Conservation (phyloP, 164 flowering plant species). For the Macadamia integrifolia region DNA sequence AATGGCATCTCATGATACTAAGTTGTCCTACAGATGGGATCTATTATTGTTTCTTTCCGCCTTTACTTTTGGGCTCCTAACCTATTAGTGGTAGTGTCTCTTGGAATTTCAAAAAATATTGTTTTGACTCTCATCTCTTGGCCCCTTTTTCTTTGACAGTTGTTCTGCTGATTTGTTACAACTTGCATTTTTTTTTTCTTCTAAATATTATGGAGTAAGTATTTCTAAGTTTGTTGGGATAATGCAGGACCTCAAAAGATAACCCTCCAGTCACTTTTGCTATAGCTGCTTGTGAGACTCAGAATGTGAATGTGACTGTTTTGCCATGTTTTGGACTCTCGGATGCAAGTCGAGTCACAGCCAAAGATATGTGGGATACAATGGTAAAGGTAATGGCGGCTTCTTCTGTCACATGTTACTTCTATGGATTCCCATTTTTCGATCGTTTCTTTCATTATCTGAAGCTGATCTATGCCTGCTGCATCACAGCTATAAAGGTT, state of each 20-base stretch:
- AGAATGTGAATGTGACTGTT: conserved; percentile 83
- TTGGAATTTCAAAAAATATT: background rate
- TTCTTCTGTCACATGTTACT: background rate
- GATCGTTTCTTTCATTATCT: too few species aligned
- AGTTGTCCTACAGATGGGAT: background rate
- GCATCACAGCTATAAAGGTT: too few species aligned
- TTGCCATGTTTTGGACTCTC: conserved; percentile 78
- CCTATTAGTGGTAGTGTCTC: background rate
- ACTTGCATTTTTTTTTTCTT: too few species aligned
- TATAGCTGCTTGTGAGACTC: conserved; percentile 90
- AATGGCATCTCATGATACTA: conserved; percentile 1
- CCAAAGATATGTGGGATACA: conserved; percentile 78
- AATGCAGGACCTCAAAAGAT: conserved; percentile 76
- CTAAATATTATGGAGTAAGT: background rate
- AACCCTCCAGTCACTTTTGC: conserved; percentile 95
- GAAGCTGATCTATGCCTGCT: too few species aligned
- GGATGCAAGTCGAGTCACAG: conserved; percentile 54
- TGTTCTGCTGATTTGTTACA: background rate
- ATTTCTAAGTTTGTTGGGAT: conserved; percentile 4
- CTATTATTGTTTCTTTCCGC: background rate
- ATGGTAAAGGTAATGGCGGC: conserved; percentile 56
- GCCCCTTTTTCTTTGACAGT: background rate
- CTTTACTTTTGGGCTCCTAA: background rate
- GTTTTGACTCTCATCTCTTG: background rate
- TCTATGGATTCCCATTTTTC: too few species aligned